phyloP scores from a whole-genome alignment of 345 rosid species.

The Tarenaya hassleriana region DNA sequence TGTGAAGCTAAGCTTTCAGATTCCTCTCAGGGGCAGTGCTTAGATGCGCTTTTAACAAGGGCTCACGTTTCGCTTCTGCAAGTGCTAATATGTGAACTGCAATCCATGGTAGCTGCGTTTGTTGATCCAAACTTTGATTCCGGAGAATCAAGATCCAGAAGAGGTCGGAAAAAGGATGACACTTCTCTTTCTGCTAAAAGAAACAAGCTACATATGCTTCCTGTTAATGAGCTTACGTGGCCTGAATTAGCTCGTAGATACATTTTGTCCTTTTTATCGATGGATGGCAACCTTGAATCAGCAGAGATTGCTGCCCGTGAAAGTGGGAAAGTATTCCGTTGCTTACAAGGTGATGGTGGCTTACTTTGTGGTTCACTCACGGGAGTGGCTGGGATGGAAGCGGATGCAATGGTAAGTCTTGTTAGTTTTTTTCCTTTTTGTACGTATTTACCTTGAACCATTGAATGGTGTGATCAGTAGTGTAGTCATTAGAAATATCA shows the following conservation, averaged over 20 bases:
- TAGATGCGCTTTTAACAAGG: constrained; percentile 49
- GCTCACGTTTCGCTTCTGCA: constrained; percentile 60
- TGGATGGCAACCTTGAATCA: constrained; percentile 88
- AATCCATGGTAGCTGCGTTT: constrained; percentile 79
- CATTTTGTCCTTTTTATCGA: constrained; percentile 61
- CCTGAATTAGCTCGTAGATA: constrained; percentile 93
- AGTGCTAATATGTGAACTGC: constrained; percentile 77
- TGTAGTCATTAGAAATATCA: neutral
- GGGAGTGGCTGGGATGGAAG: constrained; percentile 96
- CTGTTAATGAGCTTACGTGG: constrained; percentile 89
- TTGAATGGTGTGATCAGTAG: constrained; percentile 10
- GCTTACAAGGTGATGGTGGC: constrained; percentile 98
- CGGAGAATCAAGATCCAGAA: constrained; percentile 69
- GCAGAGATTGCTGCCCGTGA: constrained; percentile 74
- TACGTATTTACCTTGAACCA: constrained; percentile 12
- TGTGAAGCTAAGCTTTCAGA: constrained; percentile 30
- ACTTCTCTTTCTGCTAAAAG: constrained; percentile 47
- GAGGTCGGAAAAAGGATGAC: constrained; percentile 89
- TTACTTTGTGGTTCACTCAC: constrained; percentile 86
- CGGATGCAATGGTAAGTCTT: constrained; percentile 86
- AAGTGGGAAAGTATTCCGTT: constrained; percentile 76
- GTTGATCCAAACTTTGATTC: constrained; percentile 87
- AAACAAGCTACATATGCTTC: constrained; percentile 66
- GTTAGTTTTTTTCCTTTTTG: constrained; percentile 11
- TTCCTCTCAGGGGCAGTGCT: constrained; percentile 34